phyloP scores from a whole-genome alignment of 208 protist species.

The Crithidia thermophila region DNA sequence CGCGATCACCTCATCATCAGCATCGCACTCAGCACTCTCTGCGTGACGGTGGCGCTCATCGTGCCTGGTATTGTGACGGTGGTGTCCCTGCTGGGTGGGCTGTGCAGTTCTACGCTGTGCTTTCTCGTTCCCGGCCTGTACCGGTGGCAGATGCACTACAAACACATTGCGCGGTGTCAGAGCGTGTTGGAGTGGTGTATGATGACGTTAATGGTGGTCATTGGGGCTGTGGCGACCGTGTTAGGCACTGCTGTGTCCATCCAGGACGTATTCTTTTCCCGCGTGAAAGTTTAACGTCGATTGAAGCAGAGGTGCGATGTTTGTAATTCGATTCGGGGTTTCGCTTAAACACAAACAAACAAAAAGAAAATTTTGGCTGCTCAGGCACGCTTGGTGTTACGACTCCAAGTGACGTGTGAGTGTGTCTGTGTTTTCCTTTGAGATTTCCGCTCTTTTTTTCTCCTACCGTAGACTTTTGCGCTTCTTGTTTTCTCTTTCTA shows the following conservation, averaged over 20 bases:
- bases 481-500: conserved; percentile 10
- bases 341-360: neutral
- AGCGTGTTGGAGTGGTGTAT: conserved; percentile 34
- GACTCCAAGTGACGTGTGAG: too few species aligned
- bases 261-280: conserved; percentile 14
- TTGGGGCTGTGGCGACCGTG: conserved; percentile 42
- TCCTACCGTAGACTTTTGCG: neutral
- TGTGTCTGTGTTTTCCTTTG: conserved; percentile 10
- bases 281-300: too few species aligned
- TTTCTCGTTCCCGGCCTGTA: conserved; percentile 71
- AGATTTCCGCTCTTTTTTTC: neutral
- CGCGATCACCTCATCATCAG: conserved; percentile 70
- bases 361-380: neutral
- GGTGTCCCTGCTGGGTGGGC: conserved; percentile 57
- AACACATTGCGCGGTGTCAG: conserved; percentile 33
- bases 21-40: conserved; percentile 50
- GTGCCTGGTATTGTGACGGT: conserved; percentile 62
- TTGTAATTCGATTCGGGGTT: neutral
- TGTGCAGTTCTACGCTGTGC: conserved; percentile 69
- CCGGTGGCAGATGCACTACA: conserved; percentile 54
- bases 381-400: too few species aligned
- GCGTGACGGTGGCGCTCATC: conserved; percentile 53
- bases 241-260: conserved; percentile 53
- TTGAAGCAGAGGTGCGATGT: too few species aligned
- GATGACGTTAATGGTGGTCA: conserved; percentile 43